Evolutionary conservation across 306 rosid species (phyloP).

Genomic region (Quercus robur): DNA sequence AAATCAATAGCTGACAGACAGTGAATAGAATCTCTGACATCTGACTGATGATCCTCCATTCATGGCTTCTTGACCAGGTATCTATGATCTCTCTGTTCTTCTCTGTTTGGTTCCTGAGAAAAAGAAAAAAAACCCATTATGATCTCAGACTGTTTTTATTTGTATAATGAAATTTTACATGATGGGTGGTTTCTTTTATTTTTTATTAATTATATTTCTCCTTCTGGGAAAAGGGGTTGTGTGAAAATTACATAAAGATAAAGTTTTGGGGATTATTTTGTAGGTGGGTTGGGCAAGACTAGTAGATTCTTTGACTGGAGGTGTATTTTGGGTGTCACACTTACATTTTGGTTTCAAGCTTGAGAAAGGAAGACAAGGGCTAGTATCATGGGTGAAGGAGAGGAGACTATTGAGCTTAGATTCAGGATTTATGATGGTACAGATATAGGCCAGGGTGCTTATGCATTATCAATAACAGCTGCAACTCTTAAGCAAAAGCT

Average conservation of each 20-base stretch:
- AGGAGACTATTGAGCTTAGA: constrained; percentile 51
- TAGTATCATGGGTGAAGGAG: constrained; percentile 50
- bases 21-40: not conserved
- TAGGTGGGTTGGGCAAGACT: constrained; percentile 42
- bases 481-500: constrained; percentile 64
- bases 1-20: constrained; percentile 6
- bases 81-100: not conserved
- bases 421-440: constrained; percentile 80
- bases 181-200: too few relatives aligned
- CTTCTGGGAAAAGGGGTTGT: not conserved
- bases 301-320: constrained; percentile 18
- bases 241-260: constrained; percentile 8
- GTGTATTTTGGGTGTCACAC: constrained; percentile 19
- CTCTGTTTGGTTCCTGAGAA: constrained; percentile 18
- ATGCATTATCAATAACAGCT: constrained; percentile 46
- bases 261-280: constrained; percentile 15
- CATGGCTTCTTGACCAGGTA: constrained; percentile 46
- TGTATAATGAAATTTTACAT: too few relatives aligned
- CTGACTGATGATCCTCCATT: constrained; percentile 23
- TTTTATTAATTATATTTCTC: not conserved
- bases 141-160: too few relatives aligned
- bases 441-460: constrained; percentile 54
- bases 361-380: constrained; percentile 24
- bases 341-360: constrained; percentile 26
- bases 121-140: not conserved